phyloP scores from a whole-genome alignment of 441 rosid genomes.

The Jatropha podagrica region DNA sequence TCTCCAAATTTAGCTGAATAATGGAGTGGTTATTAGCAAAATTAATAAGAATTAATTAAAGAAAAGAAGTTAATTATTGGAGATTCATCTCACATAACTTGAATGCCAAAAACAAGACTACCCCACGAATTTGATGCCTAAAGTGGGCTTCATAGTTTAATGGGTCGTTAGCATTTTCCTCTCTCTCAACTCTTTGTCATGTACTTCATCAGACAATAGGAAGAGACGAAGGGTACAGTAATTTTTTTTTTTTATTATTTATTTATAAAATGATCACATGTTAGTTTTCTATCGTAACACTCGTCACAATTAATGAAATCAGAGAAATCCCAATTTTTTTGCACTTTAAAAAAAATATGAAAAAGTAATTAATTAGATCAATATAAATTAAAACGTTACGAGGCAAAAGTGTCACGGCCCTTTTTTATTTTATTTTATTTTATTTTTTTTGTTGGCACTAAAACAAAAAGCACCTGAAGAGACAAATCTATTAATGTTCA shows the following conservation, averaged over 20 bases:
- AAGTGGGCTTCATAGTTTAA: neutral
- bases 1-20: neutral
- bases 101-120: neutral
- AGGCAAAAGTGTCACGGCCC: too few species aligned
- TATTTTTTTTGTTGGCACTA: neutral
- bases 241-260: too few species aligned
- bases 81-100: neutral
- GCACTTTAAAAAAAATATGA: too few species aligned
- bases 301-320: too few species aligned
- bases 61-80: neutral
- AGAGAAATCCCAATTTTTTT: too few species aligned
- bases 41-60: neutral
- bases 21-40: neutral
- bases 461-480: neutral
- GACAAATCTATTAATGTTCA: neutral
- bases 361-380: too few species aligned
- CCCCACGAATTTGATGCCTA: conserved; percentile 7
- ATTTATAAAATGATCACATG: too few species aligned
- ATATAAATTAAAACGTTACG: too few species aligned
- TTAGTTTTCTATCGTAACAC: too few species aligned
- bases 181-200: neutral
- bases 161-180: neutral
- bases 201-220: too few species aligned
- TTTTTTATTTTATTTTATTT: neutral
- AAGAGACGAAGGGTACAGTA: too few species aligned